Evolutionary conservation across 345 rosid genomes (phyloP).

Genomic region (Eucalyptus coolabah): DNA sequence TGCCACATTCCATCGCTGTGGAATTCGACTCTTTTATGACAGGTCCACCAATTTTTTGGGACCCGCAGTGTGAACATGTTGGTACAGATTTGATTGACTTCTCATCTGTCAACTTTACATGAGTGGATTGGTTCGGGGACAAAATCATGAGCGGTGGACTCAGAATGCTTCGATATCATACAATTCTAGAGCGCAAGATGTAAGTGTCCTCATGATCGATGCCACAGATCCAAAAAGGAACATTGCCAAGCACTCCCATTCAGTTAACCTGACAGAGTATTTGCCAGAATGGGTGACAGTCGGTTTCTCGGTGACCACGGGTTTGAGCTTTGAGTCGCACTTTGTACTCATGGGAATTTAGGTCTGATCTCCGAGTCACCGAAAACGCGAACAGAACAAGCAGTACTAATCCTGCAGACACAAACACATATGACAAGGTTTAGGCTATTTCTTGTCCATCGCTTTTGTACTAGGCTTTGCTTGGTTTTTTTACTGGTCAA

Average conservation of each 20-base stretch:
- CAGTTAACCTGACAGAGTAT: background rate
- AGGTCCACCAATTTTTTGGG: background rate
- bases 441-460: background rate
- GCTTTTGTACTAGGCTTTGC: background rate
- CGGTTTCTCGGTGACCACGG: slow-evolving; percentile 5
- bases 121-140: background rate
- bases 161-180: background rate
- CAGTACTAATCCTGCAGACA: background rate
- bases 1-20: background rate
- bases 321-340: background rate
- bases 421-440: background rate
- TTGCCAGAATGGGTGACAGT: slow-evolving; percentile 7
- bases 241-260: background rate
- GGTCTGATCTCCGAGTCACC: background rate
- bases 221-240: background rate
- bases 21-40: slow-evolving; percentile 1
- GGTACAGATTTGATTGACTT: background rate
- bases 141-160: background rate
- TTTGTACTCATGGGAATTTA: slow-evolving; percentile 1
- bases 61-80: background rate
- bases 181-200: background rate
- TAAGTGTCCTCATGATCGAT: background rate
- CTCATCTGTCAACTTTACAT: background rate
- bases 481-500: background rate
- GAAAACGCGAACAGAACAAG: background rate